phyloP scores from a whole-genome alignment of 1,139 yeast genomes.

The Zhuliangozyma parablackwelliae region DNA sequence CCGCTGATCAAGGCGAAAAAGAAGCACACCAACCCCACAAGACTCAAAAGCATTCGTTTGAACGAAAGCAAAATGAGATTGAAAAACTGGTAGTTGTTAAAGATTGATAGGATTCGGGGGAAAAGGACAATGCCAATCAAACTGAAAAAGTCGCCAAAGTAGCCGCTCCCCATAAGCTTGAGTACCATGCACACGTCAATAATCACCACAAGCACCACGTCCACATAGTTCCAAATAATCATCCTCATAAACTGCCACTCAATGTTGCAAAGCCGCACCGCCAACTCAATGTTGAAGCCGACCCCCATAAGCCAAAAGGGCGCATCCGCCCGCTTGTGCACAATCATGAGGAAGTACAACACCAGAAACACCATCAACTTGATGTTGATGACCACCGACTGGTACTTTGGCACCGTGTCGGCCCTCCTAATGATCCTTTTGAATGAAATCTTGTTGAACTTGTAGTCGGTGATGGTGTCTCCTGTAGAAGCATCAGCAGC shows the following conservation, averaged over 20 bases:
- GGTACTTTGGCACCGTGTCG: constrained; percentile 40
- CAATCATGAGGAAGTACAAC: constrained; percentile 29
- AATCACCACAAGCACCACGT: constrained; percentile 27
- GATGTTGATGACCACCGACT: constrained; percentile 37
- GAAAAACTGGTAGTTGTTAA: constrained; percentile 53
- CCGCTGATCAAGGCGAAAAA: constrained; percentile 53
- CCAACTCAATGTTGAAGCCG: constrained; percentile 34
- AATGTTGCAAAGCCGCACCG: constrained; percentile 39
- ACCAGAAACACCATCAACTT: constrained; percentile 30
- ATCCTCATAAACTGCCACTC: constrained; percentile 34
- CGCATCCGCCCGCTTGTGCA: constrained; percentile 23
- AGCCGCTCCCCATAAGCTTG: constrained; percentile 12
- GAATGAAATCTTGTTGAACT: constrained; percentile 27
- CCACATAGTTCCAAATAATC: constrained; percentile 41
- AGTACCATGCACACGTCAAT: constrained; percentile 29
- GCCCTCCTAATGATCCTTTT: constrained; percentile 27
- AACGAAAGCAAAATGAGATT: constrained; percentile 50
- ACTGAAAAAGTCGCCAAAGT: constrained; percentile 34
- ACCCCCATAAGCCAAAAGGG: constrained; percentile 34
- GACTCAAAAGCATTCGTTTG: constrained; percentile 52
- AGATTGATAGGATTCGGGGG: constrained; percentile 51
- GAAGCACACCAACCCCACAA: constrained; percentile 49
- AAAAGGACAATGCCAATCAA: constrained; percentile 49
- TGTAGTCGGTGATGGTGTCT: constrained; percentile 33
- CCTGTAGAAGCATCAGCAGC: constrained; percentile 4